phyloP scores from a whole-genome alignment of 768 basidiomycete species.

The Psilocybe tampanensis region DNA sequence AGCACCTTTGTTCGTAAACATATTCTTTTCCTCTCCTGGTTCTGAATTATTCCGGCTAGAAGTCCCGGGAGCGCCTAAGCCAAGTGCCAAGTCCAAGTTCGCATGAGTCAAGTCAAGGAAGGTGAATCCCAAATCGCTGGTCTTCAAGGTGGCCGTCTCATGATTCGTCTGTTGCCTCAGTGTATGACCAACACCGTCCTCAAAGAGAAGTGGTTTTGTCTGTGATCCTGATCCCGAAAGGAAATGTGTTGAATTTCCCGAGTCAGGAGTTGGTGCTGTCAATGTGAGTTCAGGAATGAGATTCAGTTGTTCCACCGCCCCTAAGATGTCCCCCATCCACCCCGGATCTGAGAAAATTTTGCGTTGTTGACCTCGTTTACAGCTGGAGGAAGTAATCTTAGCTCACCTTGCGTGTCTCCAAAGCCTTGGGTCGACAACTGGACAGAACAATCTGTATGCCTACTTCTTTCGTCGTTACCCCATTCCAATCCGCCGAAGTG shows the following conservation, averaged over 20 bases:
- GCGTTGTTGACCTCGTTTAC: not conserved
- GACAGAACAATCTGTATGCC: constrained; percentile 4
- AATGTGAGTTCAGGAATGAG: constrained; percentile 30
- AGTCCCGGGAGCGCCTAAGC: too few species aligned
- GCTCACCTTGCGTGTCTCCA: constrained; percentile 17
- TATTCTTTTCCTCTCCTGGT: not conserved
- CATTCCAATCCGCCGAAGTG: constrained; percentile 11
- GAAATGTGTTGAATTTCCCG: constrained; percentile 19
- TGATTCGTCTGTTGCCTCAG: not conserved
- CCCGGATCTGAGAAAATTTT: constrained; percentile 9
- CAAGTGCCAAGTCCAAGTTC: not conserved
- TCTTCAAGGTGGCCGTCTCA: not conserved
- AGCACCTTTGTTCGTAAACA: not conserved
- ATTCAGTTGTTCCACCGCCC: constrained; percentile 11
- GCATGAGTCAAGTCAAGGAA: not conserved
- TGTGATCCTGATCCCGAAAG: not conserved
- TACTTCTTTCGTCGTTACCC: constrained; percentile 7
- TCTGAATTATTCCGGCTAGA: not conserved
- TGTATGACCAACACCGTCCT: constrained; percentile 1
- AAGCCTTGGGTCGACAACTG: constrained; percentile 9
- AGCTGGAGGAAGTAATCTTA: not conserved
- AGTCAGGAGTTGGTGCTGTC: constrained; percentile 36
- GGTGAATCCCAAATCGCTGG: not conserved
- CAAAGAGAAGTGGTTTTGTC: constrained; percentile 1
- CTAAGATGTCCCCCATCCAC: constrained; percentile 7